Conservation (phyloP, 306 rosid species). For the Cercis canadensis region DNA sequence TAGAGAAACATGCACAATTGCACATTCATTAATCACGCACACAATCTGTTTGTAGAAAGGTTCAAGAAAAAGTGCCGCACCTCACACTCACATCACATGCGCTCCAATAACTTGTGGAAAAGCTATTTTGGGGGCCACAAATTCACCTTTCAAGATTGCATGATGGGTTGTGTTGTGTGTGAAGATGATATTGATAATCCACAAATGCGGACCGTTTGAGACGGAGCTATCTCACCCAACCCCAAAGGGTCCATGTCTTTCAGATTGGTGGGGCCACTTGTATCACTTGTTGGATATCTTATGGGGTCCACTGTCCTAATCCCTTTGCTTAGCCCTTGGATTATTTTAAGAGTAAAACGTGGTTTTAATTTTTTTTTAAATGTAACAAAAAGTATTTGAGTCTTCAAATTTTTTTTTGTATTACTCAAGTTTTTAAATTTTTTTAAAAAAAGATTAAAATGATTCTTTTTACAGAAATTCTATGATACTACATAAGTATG, state of each 20-base stretch:
- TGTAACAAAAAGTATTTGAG: no score
- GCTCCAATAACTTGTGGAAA: conserved; percentile 26
- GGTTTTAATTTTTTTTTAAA: no score
- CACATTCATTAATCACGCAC: conserved; percentile 29
- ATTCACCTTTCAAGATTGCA: conserved; percentile 46
- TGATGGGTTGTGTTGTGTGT: conserved; percentile 32
- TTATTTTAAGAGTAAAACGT: no score
- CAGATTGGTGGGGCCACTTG: conserved; percentile 39
- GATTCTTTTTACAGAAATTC: no score
- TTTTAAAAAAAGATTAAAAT: no score
- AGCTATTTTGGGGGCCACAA: conserved; percentile 29
- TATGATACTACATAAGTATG: no score
- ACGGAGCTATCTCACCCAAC: conserved; percentile 42
- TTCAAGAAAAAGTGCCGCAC: conserved; percentile 19
- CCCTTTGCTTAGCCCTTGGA: no score
- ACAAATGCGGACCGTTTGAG: conserved; percentile 39
- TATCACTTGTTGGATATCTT: no score
- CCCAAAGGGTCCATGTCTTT: conserved; percentile 22
- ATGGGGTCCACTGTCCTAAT: no score
- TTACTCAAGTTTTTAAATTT: no score
- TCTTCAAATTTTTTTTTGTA: no score
- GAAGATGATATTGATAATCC: conserved; percentile 35
- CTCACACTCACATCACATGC: conserved; percentile 28
- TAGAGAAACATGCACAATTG: conserved; percentile 41
- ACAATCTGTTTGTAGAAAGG: conserved; percentile 19